These are phyloP conservation scores for Boletus sp. DNA, from an alignment of 768 basidiomycete species.

Conservation along the genomic window DNA sequence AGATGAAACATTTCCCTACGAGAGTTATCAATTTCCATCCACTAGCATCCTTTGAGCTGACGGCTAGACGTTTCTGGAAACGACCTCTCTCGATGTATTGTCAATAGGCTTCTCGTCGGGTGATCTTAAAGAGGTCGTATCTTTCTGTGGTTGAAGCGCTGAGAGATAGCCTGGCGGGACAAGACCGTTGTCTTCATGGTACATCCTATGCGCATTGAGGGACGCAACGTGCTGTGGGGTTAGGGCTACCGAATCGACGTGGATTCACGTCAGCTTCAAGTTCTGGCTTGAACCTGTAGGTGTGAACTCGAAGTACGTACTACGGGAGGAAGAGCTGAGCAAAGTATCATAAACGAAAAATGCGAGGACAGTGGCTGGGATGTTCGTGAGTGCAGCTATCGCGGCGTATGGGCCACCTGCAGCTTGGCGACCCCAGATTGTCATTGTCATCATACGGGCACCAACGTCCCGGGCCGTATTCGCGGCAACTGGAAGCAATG, in stretches of 20 bases:
- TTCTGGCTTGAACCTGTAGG: neutral
- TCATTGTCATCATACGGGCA: constrained; percentile 53
- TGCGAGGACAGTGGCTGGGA: constrained; percentile 58
- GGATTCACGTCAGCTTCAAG: constrained; percentile 4
- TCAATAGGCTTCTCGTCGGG: constrained; percentile 12
- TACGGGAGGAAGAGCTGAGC: constrained; percentile 56
- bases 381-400: constrained; percentile 60
- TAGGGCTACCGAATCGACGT: constrained; percentile 12
- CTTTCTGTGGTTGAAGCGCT: constrained; percentile 11
- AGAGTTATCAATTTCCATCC: neutral
- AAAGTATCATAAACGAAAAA: constrained; percentile 54
- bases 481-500: constrained; percentile 43
- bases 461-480: constrained; percentile 71
- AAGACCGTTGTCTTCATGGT: constrained; percentile 24
- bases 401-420: constrained; percentile 56
- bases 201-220: constrained; percentile 21
- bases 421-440: constrained; percentile 56
- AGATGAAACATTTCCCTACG: neutral
- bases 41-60: neutral
- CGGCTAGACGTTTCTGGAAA: constrained; percentile 14
- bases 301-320: constrained; percentile 33
- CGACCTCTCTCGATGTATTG: neutral
- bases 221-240: constrained; percentile 22
- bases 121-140: constrained; percentile 6
- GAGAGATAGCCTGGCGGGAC: constrained; percentile 21